Evolutionary conservation across 1,284 basidiomycete species (phyloP).

Genomic region (Microbotryum saponariae): DNA sequence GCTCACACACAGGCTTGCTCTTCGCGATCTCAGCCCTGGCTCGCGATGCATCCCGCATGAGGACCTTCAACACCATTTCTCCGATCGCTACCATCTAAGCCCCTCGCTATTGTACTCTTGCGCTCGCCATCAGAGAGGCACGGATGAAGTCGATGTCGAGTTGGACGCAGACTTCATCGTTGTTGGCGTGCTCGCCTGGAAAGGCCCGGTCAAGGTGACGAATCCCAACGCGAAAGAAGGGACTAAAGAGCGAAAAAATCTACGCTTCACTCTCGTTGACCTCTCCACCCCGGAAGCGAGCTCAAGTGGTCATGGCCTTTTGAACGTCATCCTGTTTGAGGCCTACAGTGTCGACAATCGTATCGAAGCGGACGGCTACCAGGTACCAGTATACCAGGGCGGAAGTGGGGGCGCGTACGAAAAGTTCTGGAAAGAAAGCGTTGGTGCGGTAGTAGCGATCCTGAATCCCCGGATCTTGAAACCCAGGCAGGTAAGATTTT

Average conservation of each 20-base stretch:
- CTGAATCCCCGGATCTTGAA: slow-evolving; percentile 73
- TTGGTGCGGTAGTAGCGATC: slow-evolving; percentile 82
- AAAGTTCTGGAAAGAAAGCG: slow-evolving; percentile 67
- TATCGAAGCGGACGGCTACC: slow-evolving; percentile 24
- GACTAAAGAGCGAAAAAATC: slow-evolving; percentile 41
- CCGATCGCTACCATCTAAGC: slow-evolving; percentile 74
- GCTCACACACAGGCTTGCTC: not conserved
- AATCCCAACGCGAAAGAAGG: slow-evolving; percentile 20
- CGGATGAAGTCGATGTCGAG: slow-evolving; percentile 70
- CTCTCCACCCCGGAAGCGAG: slow-evolving; percentile 51
- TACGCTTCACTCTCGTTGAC: slow-evolving; percentile 77
- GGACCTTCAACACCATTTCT: slow-evolving; percentile 71
- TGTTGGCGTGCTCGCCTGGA: slow-evolving; percentile 79
- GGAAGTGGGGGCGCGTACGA: slow-evolving; percentile 91
- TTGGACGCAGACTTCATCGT: slow-evolving; percentile 86
- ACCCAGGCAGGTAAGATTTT: slow-evolving; percentile 5
- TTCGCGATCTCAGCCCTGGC: slow-evolving; percentile 48
- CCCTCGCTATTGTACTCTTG: slow-evolving; percentile 82
- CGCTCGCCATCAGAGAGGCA: slow-evolving; percentile 61
- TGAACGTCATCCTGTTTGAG: slow-evolving; percentile 81
- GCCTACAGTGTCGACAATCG: slow-evolving; percentile 52
- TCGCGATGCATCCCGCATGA: slow-evolving; percentile 61
- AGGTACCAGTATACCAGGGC: slow-evolving; percentile 61
- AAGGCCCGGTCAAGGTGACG: slow-evolving; percentile 60
- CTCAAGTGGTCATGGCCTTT: slow-evolving; percentile 68